Evolutionary conservation across 495 filamentous ascomycete species (phyloP), one percentile per base, ranked within the genome.

Genomic region (Massariosphaeria phaeospora): DNA sequence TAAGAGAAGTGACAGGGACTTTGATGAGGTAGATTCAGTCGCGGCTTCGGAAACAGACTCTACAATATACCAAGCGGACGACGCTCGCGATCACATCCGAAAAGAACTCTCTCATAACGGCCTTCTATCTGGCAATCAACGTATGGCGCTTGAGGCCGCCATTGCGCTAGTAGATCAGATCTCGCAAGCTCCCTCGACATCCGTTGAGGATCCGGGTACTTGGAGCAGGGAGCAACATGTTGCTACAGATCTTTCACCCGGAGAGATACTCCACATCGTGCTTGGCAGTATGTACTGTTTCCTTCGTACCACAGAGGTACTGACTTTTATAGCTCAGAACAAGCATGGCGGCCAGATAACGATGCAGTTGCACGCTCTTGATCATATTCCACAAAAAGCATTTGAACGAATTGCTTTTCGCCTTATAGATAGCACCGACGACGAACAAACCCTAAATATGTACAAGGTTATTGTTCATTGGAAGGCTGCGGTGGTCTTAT

Each of bases 391-490:
- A 12, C 41, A 40, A 12, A 47, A 46, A 10, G 33, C 42, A 10
- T 12, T 40, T 12, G 41, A 55, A 30, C n/a, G 41, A 27, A 55
- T 55, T 13, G 51, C 41, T 4, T 17, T 55, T 27, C 21, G 11
- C 34, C 31, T 55, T 8, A 13, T 47, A 6, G 51, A 55, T 11
- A 15, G 41, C 2, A 29, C 15, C 1, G 41, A 18, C 2, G 41
- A 55, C 29, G 40, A 45, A 21, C 29, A 43, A 26, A 55, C 51
- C 0, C 40, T 47, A 4, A 12, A 29, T 18, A 15, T 47, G 26
- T 47, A 55, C 41, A 46, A 47, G 30, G 33, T 55, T 4, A 27
- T 55, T 20, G 42, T 55, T 13, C 51, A 55, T 23, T 43, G 46
- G 21, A 47, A 47, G 15, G 41, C 51, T n/a, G 40, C 42, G 0